A percentile compares a stretch with the other conserved stretches of the same genome.
These are phyloP conservation scores for Leccinum angustisporum DNA, from an alignment of 1,284 basidiomycete genomes.

Conservation along the genomic window DNA sequence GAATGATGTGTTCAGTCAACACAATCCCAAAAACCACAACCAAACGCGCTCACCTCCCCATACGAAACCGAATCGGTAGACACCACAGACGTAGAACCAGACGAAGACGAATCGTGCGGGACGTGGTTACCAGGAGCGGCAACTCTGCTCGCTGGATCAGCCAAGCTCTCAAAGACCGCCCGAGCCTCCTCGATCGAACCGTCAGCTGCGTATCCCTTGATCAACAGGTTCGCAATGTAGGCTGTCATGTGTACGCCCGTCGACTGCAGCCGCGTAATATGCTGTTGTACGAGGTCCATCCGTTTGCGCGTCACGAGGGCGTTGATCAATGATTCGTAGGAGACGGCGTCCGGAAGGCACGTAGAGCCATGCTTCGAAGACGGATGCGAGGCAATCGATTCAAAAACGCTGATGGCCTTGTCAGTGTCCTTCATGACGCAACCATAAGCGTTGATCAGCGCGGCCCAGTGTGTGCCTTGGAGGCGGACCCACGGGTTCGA, in stretches of 20 bases:
- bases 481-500: conserved; percentile 56
- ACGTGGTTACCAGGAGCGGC: conserved; percentile 90
- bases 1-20: conserved; percentile 4
- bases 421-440: conserved; percentile 78
- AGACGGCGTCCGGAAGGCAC: conserved; percentile 74
- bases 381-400: conserved; percentile 64
- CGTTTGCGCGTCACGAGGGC: conserved; percentile 81
- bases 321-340: conserved; percentile 90
- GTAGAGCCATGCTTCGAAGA: conserved; percentile 36
- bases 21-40: neutral
- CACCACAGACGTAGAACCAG: conserved; percentile 10
- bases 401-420: conserved; percentile 77
- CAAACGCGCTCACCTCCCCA: conserved; percentile 70
- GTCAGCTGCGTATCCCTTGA: conserved; percentile 81
- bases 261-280: conserved; percentile 62
- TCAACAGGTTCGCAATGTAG: conserved; percentile 92
- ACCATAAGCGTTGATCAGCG: conserved; percentile 90
- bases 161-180: conserved; percentile 80
- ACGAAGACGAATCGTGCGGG: conserved; percentile 49
- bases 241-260: conserved; percentile 87
- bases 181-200: conserved; percentile 74
- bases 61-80: conserved; percentile 66
- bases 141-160: conserved; percentile 84
- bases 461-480: conserved; percentile 88
- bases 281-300: conserved; percentile 76